Percentiles rank a stretch among this genome's conserved stretches.
These are phyloP conservation scores for Microascus cirrosus DNA, from an alignment of 2,329 filamentous ascomycete species.

Conservation along the genomic window DNA sequence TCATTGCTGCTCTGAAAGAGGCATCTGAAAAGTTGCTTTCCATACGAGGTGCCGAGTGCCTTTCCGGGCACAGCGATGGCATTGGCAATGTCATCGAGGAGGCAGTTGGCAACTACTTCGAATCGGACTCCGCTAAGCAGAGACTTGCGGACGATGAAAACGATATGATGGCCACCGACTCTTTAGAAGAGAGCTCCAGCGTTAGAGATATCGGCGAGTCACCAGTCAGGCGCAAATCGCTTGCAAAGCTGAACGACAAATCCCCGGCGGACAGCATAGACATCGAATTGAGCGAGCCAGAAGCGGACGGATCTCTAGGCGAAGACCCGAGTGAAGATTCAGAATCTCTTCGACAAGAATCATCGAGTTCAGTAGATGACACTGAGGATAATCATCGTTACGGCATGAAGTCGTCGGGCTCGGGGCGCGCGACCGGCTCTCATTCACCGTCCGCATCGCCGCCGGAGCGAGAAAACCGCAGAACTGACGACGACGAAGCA, in stretches of 20 bases:
- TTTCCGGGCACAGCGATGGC: constrained; percentile 13
- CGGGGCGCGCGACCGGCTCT: neutral
- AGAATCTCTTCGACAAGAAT: neutral
- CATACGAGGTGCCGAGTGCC: neutral
- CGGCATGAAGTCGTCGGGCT: neutral
- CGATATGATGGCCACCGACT: neutral
- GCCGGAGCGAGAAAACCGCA: neutral
- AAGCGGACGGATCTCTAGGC: constrained; percentile 13
- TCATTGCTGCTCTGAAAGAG: neutral
- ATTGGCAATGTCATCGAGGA: constrained; percentile 37
- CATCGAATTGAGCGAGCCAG: constrained; percentile 33
- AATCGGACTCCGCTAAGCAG: constrained; percentile 17
- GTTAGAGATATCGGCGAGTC: neutral
- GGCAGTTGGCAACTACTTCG: constrained; percentile 39
- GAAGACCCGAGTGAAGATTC: constrained; percentile 12
- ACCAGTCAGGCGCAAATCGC: neutral
- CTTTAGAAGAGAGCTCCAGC: neutral
- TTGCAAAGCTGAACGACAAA: neutral
- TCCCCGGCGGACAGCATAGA: constrained; percentile 17
- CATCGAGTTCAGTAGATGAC: constrained; percentile 15
- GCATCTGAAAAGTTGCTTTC: neutral
- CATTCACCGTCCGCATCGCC: neutral
- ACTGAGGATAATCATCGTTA: neutral
- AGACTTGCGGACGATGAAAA: neutral
- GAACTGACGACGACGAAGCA: constrained; percentile 22